phyloP scores from a whole-genome alignment of 2,329 filamentous ascomycete genomes.

The Zymoseptoria ardabiliae region DNA sequence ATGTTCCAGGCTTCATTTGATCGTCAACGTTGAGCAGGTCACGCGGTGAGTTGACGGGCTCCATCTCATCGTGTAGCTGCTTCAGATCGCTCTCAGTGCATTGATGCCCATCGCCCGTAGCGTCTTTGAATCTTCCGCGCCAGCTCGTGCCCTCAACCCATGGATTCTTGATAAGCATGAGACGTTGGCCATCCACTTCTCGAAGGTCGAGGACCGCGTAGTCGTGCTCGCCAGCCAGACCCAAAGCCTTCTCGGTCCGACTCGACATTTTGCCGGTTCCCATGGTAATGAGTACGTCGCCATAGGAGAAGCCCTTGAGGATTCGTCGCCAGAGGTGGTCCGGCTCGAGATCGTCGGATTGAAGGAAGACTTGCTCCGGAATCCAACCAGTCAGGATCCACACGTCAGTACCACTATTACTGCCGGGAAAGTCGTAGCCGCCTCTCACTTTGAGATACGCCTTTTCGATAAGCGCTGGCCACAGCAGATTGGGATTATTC shows the following conservation, averaged over 20 bases:
- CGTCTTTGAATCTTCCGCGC: constrained; percentile 45
- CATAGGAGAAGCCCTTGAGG: constrained; percentile 63
- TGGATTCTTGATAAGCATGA: constrained; percentile 86
- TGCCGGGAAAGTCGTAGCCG: constrained; percentile 95
- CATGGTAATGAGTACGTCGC: constrained; percentile 79
- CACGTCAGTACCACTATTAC: constrained; percentile 91
- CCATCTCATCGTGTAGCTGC: constrained; percentile 21
- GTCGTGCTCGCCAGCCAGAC: constrained; percentile 83
- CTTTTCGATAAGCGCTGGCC: constrained; percentile 91
- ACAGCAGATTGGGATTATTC: constrained; percentile 71
- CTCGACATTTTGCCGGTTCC: constrained; percentile 77
- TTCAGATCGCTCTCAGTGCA: constrained; percentile 8
- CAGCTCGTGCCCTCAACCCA: constrained; percentile 79
- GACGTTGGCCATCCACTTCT: constrained; percentile 54
- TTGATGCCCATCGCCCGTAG: constrained; percentile 5
- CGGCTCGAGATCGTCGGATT: constrained; percentile 72
- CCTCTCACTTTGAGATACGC: constrained; percentile 92
- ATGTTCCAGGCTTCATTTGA: constrained; percentile 59
- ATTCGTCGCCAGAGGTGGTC: constrained; percentile 72
- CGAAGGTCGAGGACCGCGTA: constrained; percentile 82
- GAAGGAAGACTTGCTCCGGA: constrained; percentile 87
- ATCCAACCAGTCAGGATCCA: constrained; percentile 95
- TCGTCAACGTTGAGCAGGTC: constrained; percentile 33
- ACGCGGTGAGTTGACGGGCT: constrained; percentile 25
- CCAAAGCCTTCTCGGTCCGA: constrained; percentile 70